Conservation (phyloP, 768 basidiomycete species). For the Leccinum obscurum region DNA sequence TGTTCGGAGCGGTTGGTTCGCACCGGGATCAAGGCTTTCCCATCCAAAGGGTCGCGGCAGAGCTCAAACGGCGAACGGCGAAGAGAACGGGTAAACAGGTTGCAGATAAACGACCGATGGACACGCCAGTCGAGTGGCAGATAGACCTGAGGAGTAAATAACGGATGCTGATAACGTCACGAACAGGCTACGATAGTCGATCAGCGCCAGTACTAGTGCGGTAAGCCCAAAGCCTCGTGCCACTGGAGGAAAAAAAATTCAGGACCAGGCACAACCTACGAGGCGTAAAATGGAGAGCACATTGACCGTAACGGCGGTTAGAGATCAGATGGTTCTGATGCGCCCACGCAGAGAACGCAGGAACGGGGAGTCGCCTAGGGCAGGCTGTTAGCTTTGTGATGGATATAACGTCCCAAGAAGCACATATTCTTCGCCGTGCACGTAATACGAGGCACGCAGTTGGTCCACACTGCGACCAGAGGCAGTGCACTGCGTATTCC, state of each 20-base stretch:
- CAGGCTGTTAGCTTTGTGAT: slow-evolving; percentile 1
- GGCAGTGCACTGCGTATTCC: neutral
- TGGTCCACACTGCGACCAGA: neutral
- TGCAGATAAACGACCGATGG: neutral
- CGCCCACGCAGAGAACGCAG: slow-evolving; percentile 11
- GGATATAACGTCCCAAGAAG: slow-evolving; percentile 5
- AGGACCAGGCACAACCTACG: slow-evolving; percentile 17
- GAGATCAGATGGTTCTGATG: slow-evolving; percentile 20
- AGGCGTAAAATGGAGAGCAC: neutral
- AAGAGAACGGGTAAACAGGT: neutral
- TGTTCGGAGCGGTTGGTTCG: slow-evolving; percentile 13
- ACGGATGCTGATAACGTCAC: neutral
- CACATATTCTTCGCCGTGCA: slow-evolving; percentile 2
- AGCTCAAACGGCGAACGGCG: neutral
- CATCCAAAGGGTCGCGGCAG: slow-evolving; percentile 23
- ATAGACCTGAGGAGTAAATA: neutral
- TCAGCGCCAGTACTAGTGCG: neutral
- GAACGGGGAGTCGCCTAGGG: neutral
- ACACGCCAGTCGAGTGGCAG: neutral
- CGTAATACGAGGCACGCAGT: slow-evolving; percentile 2
- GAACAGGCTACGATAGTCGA: neutral
- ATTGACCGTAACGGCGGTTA: slow-evolving; percentile 17
- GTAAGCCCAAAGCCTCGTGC: neutral
- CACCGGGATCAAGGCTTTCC: slow-evolving; percentile 15
- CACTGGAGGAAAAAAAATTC: slow-evolving; percentile 1